phyloP scores from a whole-genome alignment of 1,139 yeast genomes.

The Yamadazyma aaseri region DNA sequence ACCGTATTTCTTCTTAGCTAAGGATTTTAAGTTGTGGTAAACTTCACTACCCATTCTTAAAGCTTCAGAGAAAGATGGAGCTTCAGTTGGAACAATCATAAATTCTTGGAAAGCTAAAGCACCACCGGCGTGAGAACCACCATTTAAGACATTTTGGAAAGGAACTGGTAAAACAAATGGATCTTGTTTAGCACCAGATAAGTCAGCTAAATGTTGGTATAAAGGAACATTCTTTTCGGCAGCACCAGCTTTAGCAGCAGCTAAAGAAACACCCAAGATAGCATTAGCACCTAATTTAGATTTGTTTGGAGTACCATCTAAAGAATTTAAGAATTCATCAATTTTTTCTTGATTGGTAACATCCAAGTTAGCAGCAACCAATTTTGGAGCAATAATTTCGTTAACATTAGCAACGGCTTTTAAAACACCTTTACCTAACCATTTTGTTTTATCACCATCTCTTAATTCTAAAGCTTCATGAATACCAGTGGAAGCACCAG shows the following conservation, averaged over 20 bases:
- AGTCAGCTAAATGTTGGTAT: conserved; percentile 78
- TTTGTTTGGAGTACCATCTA: conserved; percentile 95
- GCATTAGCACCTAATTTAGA: conserved; percentile 95
- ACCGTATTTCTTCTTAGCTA: conserved; percentile 92
- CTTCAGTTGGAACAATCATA: conserved; percentile 94
- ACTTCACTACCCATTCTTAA: conserved; percentile 95
- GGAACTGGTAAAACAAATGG: conserved; percentile 92
- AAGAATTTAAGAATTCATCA: conserved; percentile 72
- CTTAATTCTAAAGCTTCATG: conserved; percentile 95
- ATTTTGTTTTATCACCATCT: conserved; percentile 89
- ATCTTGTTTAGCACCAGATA: conserved; percentile 55
- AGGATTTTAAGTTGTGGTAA: conserved; percentile 88
- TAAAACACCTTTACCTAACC: conserved; percentile 95
- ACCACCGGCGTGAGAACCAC: conserved; percentile 99
- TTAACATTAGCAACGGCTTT: conserved; percentile 93
- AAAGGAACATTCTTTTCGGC: conserved; percentile 85
- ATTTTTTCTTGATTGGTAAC: conserved; percentile 75
- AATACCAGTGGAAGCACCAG: conserved; percentile 95
- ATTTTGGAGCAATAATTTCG: conserved; percentile 84
- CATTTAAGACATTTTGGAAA: conserved; percentile 95
- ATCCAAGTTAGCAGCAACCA: conserved; percentile 69
- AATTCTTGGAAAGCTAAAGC: conserved; percentile 97
- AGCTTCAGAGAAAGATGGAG: conserved; percentile 86
- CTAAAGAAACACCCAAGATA: conserved; percentile 90
- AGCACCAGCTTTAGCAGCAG: conserved; percentile 93